A percentile compares a stretch with the other conserved stretches of the same genome.
phyloP scores from a whole-genome alignment of 176 grass and related monocot genomes.

The Triticum aestivum region IWGSC_CS_RefSeq_v2.1 NC_057807.1:281302552-281303051 shows the following conservation, averaged over 20 bases:
- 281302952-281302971: neutral
- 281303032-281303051: neutral
- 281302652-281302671: slow-evolving; percentile 93
- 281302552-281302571: neutral
- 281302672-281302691: slow-evolving; percentile 95
- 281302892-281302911: neutral
- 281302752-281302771: slow-evolving; percentile 83
- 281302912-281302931: neutral
- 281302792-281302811: slow-evolving; percentile 14
- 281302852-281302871: neutral
- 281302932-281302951: neutral
- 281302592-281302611: neutral
- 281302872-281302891: neutral
- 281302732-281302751: slow-evolving; percentile 78
- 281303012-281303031: neutral
- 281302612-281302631: neutral
- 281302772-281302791: slow-evolving; percentile 87
- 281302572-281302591: neutral
- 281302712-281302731: slow-evolving; percentile 89
- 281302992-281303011: neutral
- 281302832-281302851: neutral
- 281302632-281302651: slow-evolving; percentile 38
- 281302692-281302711: slow-evolving; percentile 92
- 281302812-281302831: neutral
- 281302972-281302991: neutral